Percentiles rank a stretch among this genome's conserved stretches.
Conservation (phyloP, 805 yeast genomes). For the Yarrowia sp. region DNA sequence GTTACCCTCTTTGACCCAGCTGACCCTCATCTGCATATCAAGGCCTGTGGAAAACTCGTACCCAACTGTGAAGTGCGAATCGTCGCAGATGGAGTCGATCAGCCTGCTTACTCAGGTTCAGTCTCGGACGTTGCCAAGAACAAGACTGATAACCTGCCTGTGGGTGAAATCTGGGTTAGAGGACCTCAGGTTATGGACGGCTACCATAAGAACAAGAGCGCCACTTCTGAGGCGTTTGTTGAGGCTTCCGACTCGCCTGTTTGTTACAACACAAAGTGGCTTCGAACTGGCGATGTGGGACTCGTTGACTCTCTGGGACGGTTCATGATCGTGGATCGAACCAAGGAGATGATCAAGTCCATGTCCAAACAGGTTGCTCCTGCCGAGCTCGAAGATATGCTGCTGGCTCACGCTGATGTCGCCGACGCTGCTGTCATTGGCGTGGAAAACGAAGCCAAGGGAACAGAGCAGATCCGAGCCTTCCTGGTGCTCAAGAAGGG, state of each 20-base stretch:
- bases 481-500: constrained; percentile 45
- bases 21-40: constrained; percentile 5
- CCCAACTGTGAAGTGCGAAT: constrained; percentile 26
- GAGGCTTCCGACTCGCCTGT: constrained; percentile 42
- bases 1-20: constrained; percentile 25
- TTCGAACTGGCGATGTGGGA: constrained; percentile 66
- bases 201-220: constrained; percentile 59
- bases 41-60: constrained; percentile 25
- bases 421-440: constrained; percentile 92
- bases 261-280: constrained; percentile 51
- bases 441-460: constrained; percentile 66
- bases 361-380: constrained; percentile 84
- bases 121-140: constrained; percentile 1
- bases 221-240: constrained; percentile 57
- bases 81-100: constrained; percentile 31
- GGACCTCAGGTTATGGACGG: constrained; percentile 63
- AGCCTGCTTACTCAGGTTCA: constrained; percentile 35
- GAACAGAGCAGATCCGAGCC: constrained; percentile 66
- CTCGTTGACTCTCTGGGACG: constrained; percentile 55
- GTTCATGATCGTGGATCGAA: constrained; percentile 54
- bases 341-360: constrained; percentile 51
- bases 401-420: constrained; percentile 74
- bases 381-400: constrained; percentile 89
- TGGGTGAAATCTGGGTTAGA: constrained; percentile 60
- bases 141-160: constrained; percentile 22